Base-by-base conservation (phyloP, 805 yeast genomes). In the Candida verbasci region DNA sequence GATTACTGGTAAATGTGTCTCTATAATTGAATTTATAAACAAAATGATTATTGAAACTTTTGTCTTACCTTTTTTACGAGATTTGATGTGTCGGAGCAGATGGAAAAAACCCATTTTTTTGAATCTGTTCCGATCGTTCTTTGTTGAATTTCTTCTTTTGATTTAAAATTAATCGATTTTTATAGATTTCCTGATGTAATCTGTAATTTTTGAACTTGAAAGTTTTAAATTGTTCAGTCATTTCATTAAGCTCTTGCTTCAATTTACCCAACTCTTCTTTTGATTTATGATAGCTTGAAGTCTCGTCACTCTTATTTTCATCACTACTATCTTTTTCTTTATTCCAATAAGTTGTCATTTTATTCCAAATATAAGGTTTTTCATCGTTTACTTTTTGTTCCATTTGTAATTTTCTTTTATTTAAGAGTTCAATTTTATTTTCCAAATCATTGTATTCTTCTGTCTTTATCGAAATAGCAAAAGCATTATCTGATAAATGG, bases 401-500 rank as follows among this genome's bases (percentile, higher is more conserved):
- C 9, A 64, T 43, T 9, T 44, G 51, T 1, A 41, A 45, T 2
- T 56, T 23, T 20, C 54, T 45, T 4, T 29, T 28, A 22, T 48
- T 50, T 21, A 58, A 36, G 7, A 45, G 48, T 33, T 58, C 42
- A 35, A 48, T 31, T 30, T 48, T 38, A 5, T 17, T 29, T 9
- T 27, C n/a, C 23, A 65, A 45, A 37, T 45, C 49, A 29, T 46
- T 32, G 48, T 64, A 71, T 7, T 56, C 63, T 4, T 65, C 60
- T 9, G 62, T 55, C 30, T 63, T 62, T 2, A 57, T 36, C 0
- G 65, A 56, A 2, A 49, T 48, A 11, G 78, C 78, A 49, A 76
- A 78, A 11, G 62, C 56, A 9, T 48, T 55, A 48, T 77, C 82
- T 17, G 49, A 48, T 31, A 76, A 51, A 52, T 77, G 82, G 3